Evolutionary conservation across 2,329 filamentous ascomycete genomes (phyloP).

Genomic region (Tricladium varicosporioides): DNA sequence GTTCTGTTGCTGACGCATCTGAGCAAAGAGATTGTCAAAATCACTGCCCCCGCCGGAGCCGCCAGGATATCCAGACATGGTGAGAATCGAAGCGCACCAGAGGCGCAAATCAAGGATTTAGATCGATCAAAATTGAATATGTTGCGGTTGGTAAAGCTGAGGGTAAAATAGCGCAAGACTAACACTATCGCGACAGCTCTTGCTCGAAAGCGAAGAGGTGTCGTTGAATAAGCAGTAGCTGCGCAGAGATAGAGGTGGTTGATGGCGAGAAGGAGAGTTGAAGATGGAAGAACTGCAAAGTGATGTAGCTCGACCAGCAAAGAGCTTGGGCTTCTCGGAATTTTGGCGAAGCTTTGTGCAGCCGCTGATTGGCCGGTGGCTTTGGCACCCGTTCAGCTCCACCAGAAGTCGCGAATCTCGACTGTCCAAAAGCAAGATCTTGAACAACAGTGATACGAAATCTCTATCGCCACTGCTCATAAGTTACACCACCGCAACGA

Average conservation of each 20-base stretch:
- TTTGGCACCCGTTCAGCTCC: not conserved
- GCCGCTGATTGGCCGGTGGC: not conserved
- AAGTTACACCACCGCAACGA: not conserved
- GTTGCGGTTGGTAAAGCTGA: conserved; percentile 6
- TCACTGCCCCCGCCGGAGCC: conserved; percentile 28
- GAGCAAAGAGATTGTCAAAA: conserved; percentile 35
- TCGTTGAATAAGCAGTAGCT: conserved; percentile 7
- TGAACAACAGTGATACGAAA: not conserved
- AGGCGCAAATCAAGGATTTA: conserved; percentile 31
- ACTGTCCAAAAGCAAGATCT: conserved; percentile 2
- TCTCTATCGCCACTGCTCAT: conserved; percentile 8
- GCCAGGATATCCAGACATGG: conserved; percentile 36
- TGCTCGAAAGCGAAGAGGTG: conserved; percentile 10
- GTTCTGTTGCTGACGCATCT: conserved; percentile 32
- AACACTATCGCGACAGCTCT: conserved; percentile 11
- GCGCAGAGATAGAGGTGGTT: conserved; percentile 4
- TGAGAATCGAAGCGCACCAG: conserved; percentile 29
- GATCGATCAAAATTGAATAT: conserved; percentile 27
- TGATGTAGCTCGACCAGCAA: not conserved
- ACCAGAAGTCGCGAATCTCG: not conserved
- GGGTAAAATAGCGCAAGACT: not conserved
- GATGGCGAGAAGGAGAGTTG: not conserved
- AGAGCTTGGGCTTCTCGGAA: conserved; percentile 3
- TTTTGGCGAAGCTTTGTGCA: not conserved
- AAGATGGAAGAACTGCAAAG: not conserved